Conservation (phyloP, 768 basidiomycete genomes). For the Sporobolomyces roseus region DNA sequence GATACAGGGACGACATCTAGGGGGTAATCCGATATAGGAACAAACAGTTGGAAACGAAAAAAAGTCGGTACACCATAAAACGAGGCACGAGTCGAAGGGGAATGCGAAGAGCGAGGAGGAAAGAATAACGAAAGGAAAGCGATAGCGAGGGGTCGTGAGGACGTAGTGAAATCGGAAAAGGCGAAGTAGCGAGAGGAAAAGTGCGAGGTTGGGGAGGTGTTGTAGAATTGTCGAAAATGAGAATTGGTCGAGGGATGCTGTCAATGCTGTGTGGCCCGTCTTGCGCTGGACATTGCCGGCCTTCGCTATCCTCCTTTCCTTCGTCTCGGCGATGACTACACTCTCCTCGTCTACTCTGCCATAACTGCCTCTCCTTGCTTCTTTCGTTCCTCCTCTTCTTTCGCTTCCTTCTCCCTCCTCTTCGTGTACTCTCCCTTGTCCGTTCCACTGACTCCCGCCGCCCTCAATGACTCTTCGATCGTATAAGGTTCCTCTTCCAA, state of each 20-base stretch:
- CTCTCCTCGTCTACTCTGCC: constrained; percentile 1
- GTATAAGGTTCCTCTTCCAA: constrained; percentile 40
- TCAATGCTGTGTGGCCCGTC: background rate
- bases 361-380: constrained; percentile 1
- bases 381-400: background rate
- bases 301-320: background rate
- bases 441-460: constrained; percentile 31
- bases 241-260: background rate
- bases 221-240: background rate
- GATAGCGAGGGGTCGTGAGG: background rate
- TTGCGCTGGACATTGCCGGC: background rate
- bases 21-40: background rate
- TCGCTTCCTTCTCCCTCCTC: constrained; percentile 28
- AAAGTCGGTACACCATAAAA: too few species aligned
- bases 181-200: background rate
- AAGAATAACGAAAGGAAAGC: background rate
- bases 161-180: background rate
- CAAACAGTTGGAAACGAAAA: background rate
- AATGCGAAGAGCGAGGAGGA: background rate
- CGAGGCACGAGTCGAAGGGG: background rate
- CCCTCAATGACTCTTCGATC: constrained; percentile 32
- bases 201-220: background rate
- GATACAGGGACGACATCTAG: background rate
- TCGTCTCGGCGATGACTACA: background rate
- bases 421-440: constrained; percentile 38